Evolutionary conservation across 163 green algal species (phyloP).

Genomic region (Scenedesmus sp.): DNA sequence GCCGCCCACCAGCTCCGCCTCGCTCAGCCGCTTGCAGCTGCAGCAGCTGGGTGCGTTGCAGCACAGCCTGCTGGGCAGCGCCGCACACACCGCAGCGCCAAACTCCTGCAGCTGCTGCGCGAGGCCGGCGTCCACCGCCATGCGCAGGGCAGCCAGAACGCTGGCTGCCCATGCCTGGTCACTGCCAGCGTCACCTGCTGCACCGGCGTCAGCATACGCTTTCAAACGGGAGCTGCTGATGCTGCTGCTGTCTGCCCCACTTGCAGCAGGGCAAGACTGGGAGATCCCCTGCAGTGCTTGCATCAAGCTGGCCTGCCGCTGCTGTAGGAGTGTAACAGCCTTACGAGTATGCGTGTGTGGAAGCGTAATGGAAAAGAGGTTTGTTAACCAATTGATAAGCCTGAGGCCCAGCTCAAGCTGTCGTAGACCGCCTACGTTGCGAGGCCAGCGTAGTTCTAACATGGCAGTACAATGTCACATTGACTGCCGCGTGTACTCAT

Average conservation of each 20-base stretch:
- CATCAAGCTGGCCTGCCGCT: neutral
- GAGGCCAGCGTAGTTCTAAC: too few species aligned
- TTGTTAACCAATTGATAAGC: too few species aligned
- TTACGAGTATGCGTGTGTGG: too few species aligned
- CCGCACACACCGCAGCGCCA: neutral
- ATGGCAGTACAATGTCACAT: too few species aligned
- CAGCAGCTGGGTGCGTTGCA: neutral
- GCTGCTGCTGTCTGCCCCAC: neutral
- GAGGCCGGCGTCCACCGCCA: neutral
- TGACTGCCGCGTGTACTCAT: too few species aligned
- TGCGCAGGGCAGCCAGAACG: neutral
- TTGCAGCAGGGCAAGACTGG: neutral
- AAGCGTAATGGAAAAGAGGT: too few species aligned
- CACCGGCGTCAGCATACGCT: neutral
- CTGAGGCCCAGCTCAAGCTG: too few species aligned
- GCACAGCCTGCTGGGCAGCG: neutral
- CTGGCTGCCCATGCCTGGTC: neutral
- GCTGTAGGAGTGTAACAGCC: too few species aligned
- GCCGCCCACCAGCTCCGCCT: neutral
- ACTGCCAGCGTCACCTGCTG: neutral
- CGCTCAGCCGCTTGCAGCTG: neutral
- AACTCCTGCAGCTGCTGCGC: neutral
- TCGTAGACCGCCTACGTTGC: too few species aligned
- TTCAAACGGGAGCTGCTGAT: neutral
- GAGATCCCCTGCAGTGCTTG: neutral